Conservation (phyloP, 2,329 filamentous ascomycete genomes). For the Aureobasidium sp. region DNA sequence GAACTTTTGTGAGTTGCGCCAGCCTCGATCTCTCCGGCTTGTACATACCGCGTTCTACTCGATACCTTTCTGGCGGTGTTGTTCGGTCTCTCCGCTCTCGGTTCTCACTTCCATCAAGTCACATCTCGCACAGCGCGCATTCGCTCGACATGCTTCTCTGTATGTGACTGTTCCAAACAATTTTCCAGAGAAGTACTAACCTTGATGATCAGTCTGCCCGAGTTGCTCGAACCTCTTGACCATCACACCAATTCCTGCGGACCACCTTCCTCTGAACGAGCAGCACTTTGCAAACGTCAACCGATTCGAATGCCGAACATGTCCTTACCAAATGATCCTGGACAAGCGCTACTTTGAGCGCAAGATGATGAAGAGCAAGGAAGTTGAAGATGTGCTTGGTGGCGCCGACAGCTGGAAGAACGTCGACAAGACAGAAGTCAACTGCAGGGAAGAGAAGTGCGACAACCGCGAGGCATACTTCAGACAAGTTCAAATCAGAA, state of each 20-base stretch:
- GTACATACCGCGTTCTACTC: neutral
- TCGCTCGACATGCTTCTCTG: constrained; percentile 55
- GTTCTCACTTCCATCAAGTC: neutral
- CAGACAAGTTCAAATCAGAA: constrained; percentile 95
- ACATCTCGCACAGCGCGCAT: neutral
- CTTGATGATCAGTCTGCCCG: constrained; percentile 57
- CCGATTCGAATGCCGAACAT: constrained; percentile 90
- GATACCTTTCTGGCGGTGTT: neutral
- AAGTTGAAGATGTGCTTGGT: constrained; percentile 83
- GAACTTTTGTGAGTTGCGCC: neutral
- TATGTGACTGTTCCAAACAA: constrained; percentile 28
- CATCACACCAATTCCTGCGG: constrained; percentile 45
- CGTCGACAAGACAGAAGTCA: constrained; percentile 72
- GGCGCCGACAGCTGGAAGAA: constrained; percentile 85
- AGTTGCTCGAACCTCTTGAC: constrained; percentile 78
- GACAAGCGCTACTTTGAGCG: constrained; percentile 74
- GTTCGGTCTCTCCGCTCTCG: too few relatives aligned
- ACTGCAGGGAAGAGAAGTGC: constrained; percentile 76
- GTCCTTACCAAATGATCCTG: constrained; percentile 83
- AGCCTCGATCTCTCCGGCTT: neutral
- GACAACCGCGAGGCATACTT: constrained; percentile 80
- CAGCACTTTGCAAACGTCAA: constrained; percentile 45
- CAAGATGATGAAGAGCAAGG: constrained; percentile 70
- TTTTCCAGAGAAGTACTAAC: neutral
- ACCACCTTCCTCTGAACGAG: constrained; percentile 29